Conservation (phyloP, 2,329 filamentous ascomycete genomes). For the Diaporthe capsici region DNA sequence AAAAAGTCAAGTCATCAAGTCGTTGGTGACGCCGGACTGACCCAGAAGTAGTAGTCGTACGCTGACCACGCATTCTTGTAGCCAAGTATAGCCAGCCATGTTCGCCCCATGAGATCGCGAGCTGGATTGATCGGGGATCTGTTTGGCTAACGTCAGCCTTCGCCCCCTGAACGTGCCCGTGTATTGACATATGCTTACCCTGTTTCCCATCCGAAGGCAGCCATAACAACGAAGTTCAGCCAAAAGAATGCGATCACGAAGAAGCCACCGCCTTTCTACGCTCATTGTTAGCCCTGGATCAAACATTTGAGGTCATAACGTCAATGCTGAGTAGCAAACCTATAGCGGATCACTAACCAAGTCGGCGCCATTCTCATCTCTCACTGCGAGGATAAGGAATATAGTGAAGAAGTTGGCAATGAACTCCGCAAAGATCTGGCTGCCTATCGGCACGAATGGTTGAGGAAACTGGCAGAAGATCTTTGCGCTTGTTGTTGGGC, state of each 20-base stretch:
- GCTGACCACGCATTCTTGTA: constrained; percentile 32
- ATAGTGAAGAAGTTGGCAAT: constrained; percentile 29
- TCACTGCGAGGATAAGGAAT: constrained; percentile 1
- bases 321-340: not conserved
- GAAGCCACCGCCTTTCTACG: constrained; percentile 21
- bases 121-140: constrained; percentile 28
- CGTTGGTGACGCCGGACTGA: not conserved
- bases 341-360: not conserved
- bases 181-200: not conserved
- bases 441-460: constrained; percentile 18
- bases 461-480: constrained; percentile 33
- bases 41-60: constrained; percentile 34
- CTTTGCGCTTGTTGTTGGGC: constrained; percentile 22
- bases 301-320: not conserved
- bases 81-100: constrained; percentile 24
- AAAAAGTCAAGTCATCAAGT: not conserved
- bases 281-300: not conserved
- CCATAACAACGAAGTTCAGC: constrained; percentile 23
- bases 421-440: constrained; percentile 28
- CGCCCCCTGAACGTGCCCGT: not conserved
- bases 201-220: constrained; percentile 29
- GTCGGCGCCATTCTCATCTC: constrained; percentile 33
- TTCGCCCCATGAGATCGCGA: constrained; percentile 15
- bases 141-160: not conserved
- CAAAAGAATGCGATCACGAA: constrained; percentile 30